Conservation (phyloP, 129 eudicot species). For the Flaveria ramosissima region DNA sequence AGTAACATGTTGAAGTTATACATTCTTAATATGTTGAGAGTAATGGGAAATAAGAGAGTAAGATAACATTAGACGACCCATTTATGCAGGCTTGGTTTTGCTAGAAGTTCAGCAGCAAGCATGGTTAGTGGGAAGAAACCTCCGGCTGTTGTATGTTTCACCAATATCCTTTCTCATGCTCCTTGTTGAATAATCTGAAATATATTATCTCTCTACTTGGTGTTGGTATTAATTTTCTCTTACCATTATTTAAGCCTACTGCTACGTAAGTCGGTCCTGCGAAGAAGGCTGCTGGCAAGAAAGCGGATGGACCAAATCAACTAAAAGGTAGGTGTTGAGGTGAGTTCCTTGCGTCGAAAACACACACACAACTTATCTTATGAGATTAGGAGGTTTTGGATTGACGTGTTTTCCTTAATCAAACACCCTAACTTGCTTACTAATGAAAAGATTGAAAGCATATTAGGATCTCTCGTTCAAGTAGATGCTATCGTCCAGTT, state of each 20-base stretch:
- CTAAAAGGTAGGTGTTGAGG: constrained; percentile 86
- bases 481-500: constrained; percentile 36
- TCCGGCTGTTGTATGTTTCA: too few species aligned
- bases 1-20: too few species aligned
- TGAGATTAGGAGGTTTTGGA: not conserved
- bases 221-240: not conserved
- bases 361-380: not conserved
- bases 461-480: constrained; percentile 74
- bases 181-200: too few species aligned
- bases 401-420: not conserved
- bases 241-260: constrained; percentile 44
- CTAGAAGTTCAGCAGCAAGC: too few species aligned
- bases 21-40: too few species aligned
- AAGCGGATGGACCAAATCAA: constrained; percentile 64
- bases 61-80: too few species aligned
- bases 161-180: too few species aligned
- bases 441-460: constrained; percentile 79
- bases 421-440: constrained; percentile 26
- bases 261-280: constrained; percentile 60
- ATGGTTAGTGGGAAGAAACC: too few species aligned
- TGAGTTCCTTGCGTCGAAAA: constrained; percentile 20
- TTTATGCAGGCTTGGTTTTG: too few species aligned
- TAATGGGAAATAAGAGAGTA: too few species aligned
- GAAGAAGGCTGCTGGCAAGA: constrained; percentile 58
- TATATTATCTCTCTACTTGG: not conserved